Conservation (phyloP, 495 filamentous ascomycete species). For the Usnea hakonensis region DNA sequence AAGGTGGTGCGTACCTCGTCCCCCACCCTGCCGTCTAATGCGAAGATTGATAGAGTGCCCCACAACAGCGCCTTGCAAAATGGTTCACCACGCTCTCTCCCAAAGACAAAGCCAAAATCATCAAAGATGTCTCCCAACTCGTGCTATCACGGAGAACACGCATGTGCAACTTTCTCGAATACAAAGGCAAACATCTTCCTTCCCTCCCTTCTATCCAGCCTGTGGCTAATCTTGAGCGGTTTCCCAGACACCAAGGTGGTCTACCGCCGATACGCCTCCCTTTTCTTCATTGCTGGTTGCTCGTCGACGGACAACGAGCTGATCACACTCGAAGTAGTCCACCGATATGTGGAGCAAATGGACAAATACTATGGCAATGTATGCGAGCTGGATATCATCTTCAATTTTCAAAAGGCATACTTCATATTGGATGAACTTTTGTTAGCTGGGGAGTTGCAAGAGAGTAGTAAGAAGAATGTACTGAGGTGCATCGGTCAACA, state of each 20-base stretch:
- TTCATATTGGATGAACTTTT: slow-evolving; percentile 97
- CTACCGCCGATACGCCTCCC: slow-evolving; percentile 95
- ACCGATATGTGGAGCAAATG: slow-evolving; percentile 99
- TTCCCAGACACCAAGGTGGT: slow-evolving; percentile 89
- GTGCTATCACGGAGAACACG: slow-evolving; percentile 90
- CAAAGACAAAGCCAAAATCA: slow-evolving; percentile 98
- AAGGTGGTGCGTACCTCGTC: slow-evolving; percentile 78
- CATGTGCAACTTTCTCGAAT: slow-evolving; percentile 99
- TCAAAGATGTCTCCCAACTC: slow-evolving; percentile 98
- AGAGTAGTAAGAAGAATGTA: slow-evolving; percentile 98
- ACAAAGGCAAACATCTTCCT: slow-evolving; percentile 62
- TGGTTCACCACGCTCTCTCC: slow-evolving; percentile 99
- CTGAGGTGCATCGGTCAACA: slow-evolving; percentile 90
- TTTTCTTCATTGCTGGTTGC: slow-evolving; percentile 98
- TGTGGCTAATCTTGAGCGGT: slow-evolving; percentile 13
- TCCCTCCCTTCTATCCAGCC: not conserved
- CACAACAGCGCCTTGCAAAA: slow-evolving; percentile 82
- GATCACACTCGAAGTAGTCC: slow-evolving; percentile 95
- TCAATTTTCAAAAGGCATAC: slow-evolving; percentile 99
- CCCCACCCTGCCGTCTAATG: slow-evolving; percentile 27
- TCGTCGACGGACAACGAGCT: slow-evolving; percentile 92
- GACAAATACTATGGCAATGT: slow-evolving; percentile 99
- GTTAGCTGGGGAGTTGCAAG: slow-evolving; percentile 93
- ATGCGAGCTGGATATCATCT: slow-evolving; percentile 98
- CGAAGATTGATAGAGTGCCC: slow-evolving; percentile 28